Base-by-base conservation (phyloP, 257 asterid species). In the Ilex aquifolium region DNA sequence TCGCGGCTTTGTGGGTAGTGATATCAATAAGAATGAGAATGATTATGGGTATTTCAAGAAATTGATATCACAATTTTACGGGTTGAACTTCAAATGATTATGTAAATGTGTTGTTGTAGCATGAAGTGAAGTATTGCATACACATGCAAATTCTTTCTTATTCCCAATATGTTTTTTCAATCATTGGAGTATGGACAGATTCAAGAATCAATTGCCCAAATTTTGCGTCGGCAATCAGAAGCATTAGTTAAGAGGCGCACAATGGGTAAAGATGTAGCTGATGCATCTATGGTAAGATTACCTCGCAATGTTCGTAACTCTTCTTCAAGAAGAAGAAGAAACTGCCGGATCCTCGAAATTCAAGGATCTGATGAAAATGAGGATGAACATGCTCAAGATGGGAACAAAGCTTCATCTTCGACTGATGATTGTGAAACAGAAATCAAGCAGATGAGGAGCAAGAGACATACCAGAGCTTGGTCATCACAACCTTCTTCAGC, bases 181-280 rank as follows among this genome's bases (percentile, higher is more conserved):
- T 36, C 42, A 36, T 36, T 36, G 8, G 42, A 4, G 49, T 30
- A 49, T 67, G 68, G 53, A 53, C 75, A 79, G 80, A 65, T 79
- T 29, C 85, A 79, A 73, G 82, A 65, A 55, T 64, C 77, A 36
- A 76, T 79, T 73, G 80, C 69, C 11, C 70, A 73, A 64, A 70
- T 74, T 62, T 71, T 67, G 55, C 68, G 59, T 63, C 73, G 79
- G 27, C 82, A 79, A 55, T 67, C 77, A 30, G 77, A 79, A 68
- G 82, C 81, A 64, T 48, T 79, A 59, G 60, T 53, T 21, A 76
- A 70, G 73, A 70, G 67, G 69, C 79, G 81, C 42, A 72, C 39
- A 64, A 44, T 56, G 10, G 71, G 67, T 49, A 76, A 66, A 66
- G 79, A 67, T 52, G 21, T 44, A 32, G 73, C 58, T 58, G 50